phyloP scores from a whole-genome alignment of 164 flowering plant genomes.

The Sedum album region DNA sequence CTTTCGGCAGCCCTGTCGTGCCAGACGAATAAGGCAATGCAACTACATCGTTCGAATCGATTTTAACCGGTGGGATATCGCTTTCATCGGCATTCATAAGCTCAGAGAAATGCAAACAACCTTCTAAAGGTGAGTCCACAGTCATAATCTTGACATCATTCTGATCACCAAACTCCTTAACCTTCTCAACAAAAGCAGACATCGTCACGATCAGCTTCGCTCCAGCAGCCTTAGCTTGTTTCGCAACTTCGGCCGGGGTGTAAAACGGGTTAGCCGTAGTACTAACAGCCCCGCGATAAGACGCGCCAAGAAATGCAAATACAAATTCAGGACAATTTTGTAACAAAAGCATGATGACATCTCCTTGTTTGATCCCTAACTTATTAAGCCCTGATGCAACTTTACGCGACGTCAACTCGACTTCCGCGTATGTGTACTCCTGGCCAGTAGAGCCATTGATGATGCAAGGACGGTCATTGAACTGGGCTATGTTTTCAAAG shows the following conservation, averaged over 20 bases:
- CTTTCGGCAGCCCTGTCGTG: conserved; percentile 90
- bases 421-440: conserved; percentile 44
- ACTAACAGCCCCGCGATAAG: conserved; percentile 46
- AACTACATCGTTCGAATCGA: conserved; percentile 63
- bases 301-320: conserved; percentile 76
- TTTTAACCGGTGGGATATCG: conserved; percentile 39
- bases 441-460: conserved; percentile 62
- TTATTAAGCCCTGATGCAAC: conserved; percentile 59
- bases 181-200: conserved; percentile 40
- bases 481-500: conserved; percentile 55
- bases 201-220: conserved; percentile 51
- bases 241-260: conserved; percentile 56
- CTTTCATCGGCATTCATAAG: conserved; percentile 39
- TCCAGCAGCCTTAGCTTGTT: conserved; percentile 54
- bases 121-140: conserved; percentile 31
- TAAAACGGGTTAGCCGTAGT: conserved; percentile 87
- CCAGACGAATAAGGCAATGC: conserved; percentile 92
- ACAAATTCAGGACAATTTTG: conserved; percentile 77
- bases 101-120: conserved; percentile 49
- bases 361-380: conserved; percentile 50
- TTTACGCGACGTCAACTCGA: conserved; percentile 43
- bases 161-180: conserved; percentile 27
- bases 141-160: conserved; percentile 35
- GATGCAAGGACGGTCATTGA: conserved; percentile 47
- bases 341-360: conserved; percentile 71